These are phyloP conservation scores for Rhododendron griersonianum DNA, from an alignment of 148 eudicot species.

Conservation along the genomic window DNA sequence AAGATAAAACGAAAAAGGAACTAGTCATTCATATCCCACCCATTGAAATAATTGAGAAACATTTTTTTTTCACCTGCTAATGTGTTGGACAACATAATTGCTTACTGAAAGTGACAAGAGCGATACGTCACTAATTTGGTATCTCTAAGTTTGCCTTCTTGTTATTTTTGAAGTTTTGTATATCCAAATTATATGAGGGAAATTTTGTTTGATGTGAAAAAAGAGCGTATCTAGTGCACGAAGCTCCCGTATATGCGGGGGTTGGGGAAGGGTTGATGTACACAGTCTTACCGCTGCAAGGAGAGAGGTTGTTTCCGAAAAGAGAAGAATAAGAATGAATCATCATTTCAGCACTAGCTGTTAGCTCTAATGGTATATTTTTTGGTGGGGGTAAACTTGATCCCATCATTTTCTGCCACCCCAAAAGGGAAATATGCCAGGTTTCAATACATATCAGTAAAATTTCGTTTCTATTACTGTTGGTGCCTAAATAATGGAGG, in stretches of 20 bases:
- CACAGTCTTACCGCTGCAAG: not conserved
- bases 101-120: conserved; percentile 35
- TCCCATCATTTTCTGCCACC: not conserved
- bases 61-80: conserved; percentile 17
- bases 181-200: not conserved
- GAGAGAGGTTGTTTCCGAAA: not conserved
- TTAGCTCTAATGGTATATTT: not conserved
- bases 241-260: not conserved
- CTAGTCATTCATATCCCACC: conserved; percentile 38
- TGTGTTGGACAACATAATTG: conserved; percentile 16
- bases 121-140: conserved; percentile 25
- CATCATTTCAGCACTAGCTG: not conserved
- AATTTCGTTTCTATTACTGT: not conserved
- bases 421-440: not conserved
- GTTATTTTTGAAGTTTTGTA: not conserved
- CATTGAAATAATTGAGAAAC: conserved; percentile 25
- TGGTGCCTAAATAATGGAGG: not conserved
- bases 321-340: not conserved
- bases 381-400: too few relatives aligned
- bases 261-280: not conserved
- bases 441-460: not conserved
- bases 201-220: not conserved
- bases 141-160: not conserved
- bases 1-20: conserved; percentile 30
- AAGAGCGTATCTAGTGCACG: not conserved